Conservation (phyloP, 2,329 filamentous ascomycete genomes). For the Thelonectria discophora region DNA sequence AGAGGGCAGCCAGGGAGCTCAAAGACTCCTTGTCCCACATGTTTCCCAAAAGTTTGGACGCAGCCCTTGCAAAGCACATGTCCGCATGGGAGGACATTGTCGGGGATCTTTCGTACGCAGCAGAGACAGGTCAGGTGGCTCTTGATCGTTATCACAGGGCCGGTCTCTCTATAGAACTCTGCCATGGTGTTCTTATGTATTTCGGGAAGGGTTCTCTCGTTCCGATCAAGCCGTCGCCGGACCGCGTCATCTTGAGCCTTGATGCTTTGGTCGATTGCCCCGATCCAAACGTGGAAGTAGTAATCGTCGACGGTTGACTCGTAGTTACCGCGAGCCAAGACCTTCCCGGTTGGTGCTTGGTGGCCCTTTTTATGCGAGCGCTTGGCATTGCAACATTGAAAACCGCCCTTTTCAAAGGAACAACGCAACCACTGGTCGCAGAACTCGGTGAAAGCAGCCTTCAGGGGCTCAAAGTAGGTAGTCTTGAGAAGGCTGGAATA, state of each 20-base stretch:
- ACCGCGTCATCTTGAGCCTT: background rate
- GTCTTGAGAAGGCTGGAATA: slow-evolving; percentile 6
- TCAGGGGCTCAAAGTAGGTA: background rate
- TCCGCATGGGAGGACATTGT: slow-evolving; percentile 15
- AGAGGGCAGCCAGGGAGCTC: slow-evolving; percentile 9
- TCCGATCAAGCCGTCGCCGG: background rate
- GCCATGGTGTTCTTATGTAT: slow-evolving; percentile 9
- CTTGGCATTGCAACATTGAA: slow-evolving; percentile 6
- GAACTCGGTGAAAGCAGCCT: slow-evolving; percentile 10
- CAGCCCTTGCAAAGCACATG: slow-evolving; percentile 19
- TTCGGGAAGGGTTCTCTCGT: background rate
- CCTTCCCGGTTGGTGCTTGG: slow-evolving; percentile 7
- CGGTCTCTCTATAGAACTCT: slow-evolving; percentile 2
- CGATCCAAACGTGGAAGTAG: slow-evolving; percentile 2
- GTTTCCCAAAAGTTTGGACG: slow-evolving; percentile 7
- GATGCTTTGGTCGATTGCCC: slow-evolving; percentile 1
- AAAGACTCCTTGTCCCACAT: slow-evolving; percentile 3
- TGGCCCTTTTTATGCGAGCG: slow-evolving; percentile 12
- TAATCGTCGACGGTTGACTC: background rate
- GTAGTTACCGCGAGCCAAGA: slow-evolving; percentile 4
- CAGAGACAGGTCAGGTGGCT: slow-evolving; percentile 18
- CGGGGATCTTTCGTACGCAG: slow-evolving; percentile 16
- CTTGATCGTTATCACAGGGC: background rate
- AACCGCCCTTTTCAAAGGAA: slow-evolving; percentile 3
- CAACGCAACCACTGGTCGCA: slow-evolving; percentile 17